Percentiles rank a stretch among this genome's conserved stretches.
Evolutionary conservation across 2,329 filamentous ascomycete genomes (phyloP).

Genomic region (Sarocladium strictum): DNA sequence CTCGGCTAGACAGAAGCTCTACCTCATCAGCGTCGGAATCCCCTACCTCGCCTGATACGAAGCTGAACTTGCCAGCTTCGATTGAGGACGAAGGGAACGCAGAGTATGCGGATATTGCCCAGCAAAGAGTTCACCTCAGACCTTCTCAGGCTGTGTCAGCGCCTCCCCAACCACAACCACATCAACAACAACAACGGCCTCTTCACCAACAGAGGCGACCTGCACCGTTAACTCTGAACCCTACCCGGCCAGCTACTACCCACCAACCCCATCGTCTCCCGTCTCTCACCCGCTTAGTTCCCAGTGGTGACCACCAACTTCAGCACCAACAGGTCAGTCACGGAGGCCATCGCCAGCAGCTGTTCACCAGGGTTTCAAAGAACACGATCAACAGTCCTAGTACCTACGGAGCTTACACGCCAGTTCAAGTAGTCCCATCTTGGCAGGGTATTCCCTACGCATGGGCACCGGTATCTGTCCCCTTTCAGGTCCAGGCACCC

Average conservation of each 20-base stretch:
- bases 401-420: constrained; percentile 3
- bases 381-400: neutral
- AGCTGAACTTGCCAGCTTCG: neutral
- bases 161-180: constrained; percentile 46
- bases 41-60: neutral
- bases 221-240: neutral
- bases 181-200: constrained; percentile 41
- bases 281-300: neutral
- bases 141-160: neutral
- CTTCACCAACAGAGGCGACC: neutral
- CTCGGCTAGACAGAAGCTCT: constrained; percentile 1
- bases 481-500: neutral
- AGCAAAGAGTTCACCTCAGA: neutral
- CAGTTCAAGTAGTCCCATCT: neutral
- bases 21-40: neutral
- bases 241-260: neutral
- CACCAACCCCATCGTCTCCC: neutral
- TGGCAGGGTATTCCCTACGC: constrained; percentile 5
- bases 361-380: neutral
- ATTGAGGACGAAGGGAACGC: too few species aligned
- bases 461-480: neutral
- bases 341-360: neutral
- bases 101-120: too few species aligned
- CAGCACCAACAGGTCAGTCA: neutral
- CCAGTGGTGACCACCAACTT: neutral